Evolutionary conservation across 1,139 yeast species (phyloP), one percentile per base, ranked within the genome.

Genomic region (Diutina ranongensis): DNA sequence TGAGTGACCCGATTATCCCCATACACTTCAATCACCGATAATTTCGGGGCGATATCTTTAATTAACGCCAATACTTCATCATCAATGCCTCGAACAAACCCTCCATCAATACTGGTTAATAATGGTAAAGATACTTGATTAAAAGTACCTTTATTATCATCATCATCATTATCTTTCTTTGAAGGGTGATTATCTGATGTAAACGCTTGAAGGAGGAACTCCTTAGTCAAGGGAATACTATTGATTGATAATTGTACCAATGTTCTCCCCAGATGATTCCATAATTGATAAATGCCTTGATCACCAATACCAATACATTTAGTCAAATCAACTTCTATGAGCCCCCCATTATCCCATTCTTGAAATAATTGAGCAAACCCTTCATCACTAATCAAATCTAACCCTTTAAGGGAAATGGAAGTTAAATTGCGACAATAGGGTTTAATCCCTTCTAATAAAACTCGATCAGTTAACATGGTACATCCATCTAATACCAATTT

Each of bases 81-180:
- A 59, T 85, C 86, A 4, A 85, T 73, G 19, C 78, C 67, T 45
- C 94, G 67, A 1, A 86, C 86, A 63, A 88, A 88, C 0, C 95
- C 92, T 13, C 78, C 56, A 58, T 88, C 92, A 27, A 83, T 56
- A 22, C 76, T 71, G 0, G 86, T 76, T 46, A 88, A 62, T 35
- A 78, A 67, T 0, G 85, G 85, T 18, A 69, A 57, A 2, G 52
- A 45, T 2, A 65, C 49, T 35, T 58, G 56, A 3, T 54, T 46
- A 45, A 49, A 65, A 12, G 46, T 45, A 12, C 41, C 35, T 4
- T 51, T 51, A n/a, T n/a, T n/a, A n/a, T n/a, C n/a, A n/a, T n/a
- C n/a, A n/a, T n/a, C n/a, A n/a, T n/a, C n/a, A n/a, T n/a, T n/a
- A 18, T 49, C 52, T 42, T 50, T 60, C 57, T 57, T 57, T 49